phyloP scores from a whole-genome alignment of 2,329 filamentous ascomycete genomes.

The Fusarium chlamydosporum region DNA sequence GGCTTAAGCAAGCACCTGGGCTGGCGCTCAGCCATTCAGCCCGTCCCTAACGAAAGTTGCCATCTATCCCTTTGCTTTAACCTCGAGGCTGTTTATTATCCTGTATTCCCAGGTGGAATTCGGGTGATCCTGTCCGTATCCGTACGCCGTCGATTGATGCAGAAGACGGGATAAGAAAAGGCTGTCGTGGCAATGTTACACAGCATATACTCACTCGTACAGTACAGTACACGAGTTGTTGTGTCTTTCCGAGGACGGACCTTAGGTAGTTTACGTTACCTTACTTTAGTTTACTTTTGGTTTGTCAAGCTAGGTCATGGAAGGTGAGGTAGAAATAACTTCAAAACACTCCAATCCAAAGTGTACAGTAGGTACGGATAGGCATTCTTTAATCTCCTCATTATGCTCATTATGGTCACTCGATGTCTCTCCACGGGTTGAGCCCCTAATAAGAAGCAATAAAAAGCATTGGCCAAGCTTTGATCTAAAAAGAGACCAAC shows the following conservation, averaged over 20 bases:
- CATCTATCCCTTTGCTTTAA: conserved; percentile 5
- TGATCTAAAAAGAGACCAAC: conserved; percentile 43
- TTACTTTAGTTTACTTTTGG: not conserved
- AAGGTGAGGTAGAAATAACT: conserved; percentile 21
- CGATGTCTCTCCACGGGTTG: conserved; percentile 14
- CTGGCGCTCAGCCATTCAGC: conserved; percentile 19
- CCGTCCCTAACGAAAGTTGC: conserved; percentile 8
- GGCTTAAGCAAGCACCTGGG: not conserved
- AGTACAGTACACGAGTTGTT: conserved; percentile 24
- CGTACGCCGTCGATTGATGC: conserved; percentile 21
- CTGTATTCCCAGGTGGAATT: conserved; percentile 13
- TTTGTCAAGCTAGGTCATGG: not conserved
- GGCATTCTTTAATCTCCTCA: conserved; percentile 13
- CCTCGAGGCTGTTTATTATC: too few relatives aligned
- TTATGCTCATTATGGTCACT: not conserved
- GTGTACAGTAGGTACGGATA: too few relatives aligned
- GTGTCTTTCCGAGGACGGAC: not conserved
- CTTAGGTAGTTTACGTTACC: not conserved
- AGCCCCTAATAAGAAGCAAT: conserved; percentile 39
- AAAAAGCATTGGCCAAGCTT: conserved; percentile 47
- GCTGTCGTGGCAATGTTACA: conserved; percentile 27
- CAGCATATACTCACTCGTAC: conserved; percentile 23
- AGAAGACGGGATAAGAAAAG: conserved; percentile 28
- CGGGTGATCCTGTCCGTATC: conserved; percentile 16
- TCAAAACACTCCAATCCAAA: conserved; percentile 1